A percentile compares a stretch with the other conserved stretches of the same genome.
Evolutionary conservation across 495 filamentous ascomycete species (phyloP).

Genomic region (Thermochaetoides thermophila): DNA sequence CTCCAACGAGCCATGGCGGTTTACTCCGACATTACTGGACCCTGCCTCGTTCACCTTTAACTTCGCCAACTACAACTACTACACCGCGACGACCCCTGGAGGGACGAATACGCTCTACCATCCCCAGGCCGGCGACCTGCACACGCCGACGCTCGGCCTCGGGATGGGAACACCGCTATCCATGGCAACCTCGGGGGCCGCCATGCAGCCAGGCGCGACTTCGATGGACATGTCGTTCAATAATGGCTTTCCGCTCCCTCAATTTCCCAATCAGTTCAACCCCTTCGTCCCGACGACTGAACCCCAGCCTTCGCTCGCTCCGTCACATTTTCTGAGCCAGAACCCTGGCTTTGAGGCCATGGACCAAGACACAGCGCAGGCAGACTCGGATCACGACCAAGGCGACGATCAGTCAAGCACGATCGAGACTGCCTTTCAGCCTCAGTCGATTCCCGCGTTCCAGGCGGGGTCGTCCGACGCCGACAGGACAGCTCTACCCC

Average conservation of each 20-base stretch:
- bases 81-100: constrained; percentile 42
- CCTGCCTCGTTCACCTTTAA: constrained; percentile 67
- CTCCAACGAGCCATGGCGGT: constrained; percentile 62
- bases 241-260: constrained; percentile 40
- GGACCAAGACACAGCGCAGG: constrained; percentile 30
- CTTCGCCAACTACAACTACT: constrained; percentile 39
- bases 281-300: constrained; percentile 49
- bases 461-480: background rate
- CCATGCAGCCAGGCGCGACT: constrained; percentile 37
- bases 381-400: background rate
- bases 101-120: constrained; percentile 74
- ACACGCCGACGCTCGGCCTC: constrained; percentile 57
- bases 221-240: constrained; percentile 36
- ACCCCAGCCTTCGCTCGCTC: constrained; percentile 51
- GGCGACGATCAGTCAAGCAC: constrained; percentile 17
- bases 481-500: constrained; percentile 11
- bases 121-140: constrained; percentile 74
- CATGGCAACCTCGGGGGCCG: constrained; percentile 49
- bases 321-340: constrained; percentile 64
- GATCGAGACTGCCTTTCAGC: constrained; percentile 44
- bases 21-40: constrained; percentile 78
- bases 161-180: constrained; percentile 68
- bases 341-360: constrained; percentile 65
- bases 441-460: background rate
- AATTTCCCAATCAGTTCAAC: constrained; percentile 51